Conservation (phyloP, 352 stramenopile genomes). For the Phytophthora megakarya region DNA sequence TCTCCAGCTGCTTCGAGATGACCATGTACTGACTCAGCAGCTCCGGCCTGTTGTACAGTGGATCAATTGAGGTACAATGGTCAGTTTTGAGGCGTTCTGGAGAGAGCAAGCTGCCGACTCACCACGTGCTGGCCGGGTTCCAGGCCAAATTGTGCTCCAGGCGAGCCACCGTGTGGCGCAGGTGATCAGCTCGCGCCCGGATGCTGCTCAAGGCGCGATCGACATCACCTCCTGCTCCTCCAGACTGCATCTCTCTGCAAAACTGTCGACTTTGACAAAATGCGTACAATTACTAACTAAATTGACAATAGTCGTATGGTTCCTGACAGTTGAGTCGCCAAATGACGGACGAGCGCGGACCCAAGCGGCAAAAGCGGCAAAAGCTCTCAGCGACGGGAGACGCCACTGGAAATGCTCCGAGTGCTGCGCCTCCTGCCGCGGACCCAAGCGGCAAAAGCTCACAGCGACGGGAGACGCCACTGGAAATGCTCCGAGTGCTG, state of each 20-base stretch:
- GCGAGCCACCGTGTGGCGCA: conserved; percentile 75
- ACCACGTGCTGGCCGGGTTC: conserved; percentile 84
- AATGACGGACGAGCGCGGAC: conserved; percentile 13
- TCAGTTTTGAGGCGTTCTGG: no score
- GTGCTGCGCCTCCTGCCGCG: neutral
- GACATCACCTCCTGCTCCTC: conserved; percentile 58
- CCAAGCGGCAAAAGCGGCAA: conserved; percentile 38
- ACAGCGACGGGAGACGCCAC: neutral
- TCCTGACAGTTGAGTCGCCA: no score
- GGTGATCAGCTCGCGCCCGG: conserved; percentile 75
- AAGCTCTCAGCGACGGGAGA: conserved; percentile 1
- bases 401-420: neutral
- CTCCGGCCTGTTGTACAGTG: conserved; percentile 64
- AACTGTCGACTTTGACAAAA: neutral
- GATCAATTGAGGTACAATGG: conserved; percentile 1
- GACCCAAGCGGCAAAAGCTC: conserved; percentile 35
- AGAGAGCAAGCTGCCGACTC: neutral
- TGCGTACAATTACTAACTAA: neutral
- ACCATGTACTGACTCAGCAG: conserved; percentile 87
- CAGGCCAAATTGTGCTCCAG: conserved; percentile 83
- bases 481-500: neutral
- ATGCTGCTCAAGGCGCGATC: conserved; percentile 83
- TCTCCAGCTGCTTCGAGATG: conserved; percentile 87
- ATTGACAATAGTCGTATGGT: no score
- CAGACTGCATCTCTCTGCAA: conserved; percentile 56